Base-by-base conservation (phyloP, 495 filamentous ascomycete species). In the Cercophora scortea region DNA sequence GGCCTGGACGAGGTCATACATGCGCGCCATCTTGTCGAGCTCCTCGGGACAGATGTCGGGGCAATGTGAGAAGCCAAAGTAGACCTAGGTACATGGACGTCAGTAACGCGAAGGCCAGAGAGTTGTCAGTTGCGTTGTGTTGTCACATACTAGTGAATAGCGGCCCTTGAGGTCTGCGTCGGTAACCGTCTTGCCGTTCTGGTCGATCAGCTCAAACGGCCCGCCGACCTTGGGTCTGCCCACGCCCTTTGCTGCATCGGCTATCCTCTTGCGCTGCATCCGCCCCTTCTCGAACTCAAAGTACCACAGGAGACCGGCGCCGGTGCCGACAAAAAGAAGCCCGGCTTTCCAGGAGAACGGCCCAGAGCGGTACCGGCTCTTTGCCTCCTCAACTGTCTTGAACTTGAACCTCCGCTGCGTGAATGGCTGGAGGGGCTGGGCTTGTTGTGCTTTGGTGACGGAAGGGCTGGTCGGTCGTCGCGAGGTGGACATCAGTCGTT, bases 1-100 rank as follows among this genome's bases (percentile, higher is more conserved):
- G 42, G 66, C 78, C 58, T 81, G 76, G 45, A 93, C 89, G 41
- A 87, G 75, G 64, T 96, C 89, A 63, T 94, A 88, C 77, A 96
- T 95, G 56, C 75, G 74, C 45, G 91, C 89, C 90, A 98, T 95
- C 73, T 98, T 98, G 69, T 98, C 93, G 49, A 98, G 84, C 74
- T 98, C 93, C 59, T 98, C 93, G 32, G 93, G 93, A 76, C 93
- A 98, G 69, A 98, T 98, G 69, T 98, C 93, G 11, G 93, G 93
- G 67, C 93, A 98, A 70, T 96, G 90, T 12, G 89, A 89, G 82
- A 98, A 98, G 59, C 93, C 93, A 66, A 97, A 98, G 71, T 98
- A 98, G 42, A 96, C 83, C 87, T 76, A n/a, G n/a, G n/a, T n/a
- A 32, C 2, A 48, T 25, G 25, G 2, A 25, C 25, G 25, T 25